Evolutionary conservation across 306 rosid species (phyloP), one percentile per base, ranked within the genome.

Genomic region (Datisca glomerata): DNA sequence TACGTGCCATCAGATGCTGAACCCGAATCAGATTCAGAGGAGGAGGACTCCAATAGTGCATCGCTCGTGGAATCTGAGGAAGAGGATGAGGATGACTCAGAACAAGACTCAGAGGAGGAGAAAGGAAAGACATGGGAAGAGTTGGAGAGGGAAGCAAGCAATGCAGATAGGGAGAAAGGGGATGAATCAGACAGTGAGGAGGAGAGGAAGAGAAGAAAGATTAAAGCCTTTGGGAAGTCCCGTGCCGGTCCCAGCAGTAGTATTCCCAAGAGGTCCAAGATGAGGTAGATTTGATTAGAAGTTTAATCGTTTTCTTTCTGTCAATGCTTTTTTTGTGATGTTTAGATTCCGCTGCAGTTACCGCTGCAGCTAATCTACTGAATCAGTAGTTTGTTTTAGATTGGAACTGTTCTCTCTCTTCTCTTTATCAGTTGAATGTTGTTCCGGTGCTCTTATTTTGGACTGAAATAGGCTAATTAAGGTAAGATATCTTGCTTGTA

Each of bases 141-240:
- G 64, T 67, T 87, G 67, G 97, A 87, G 76, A 82, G 85, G 65
- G 96, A 87, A 68, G 96, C 96, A 24, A 87, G 73, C 76, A 74
- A 82, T 60, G 96, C 94, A 16, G 96, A 87, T 45, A 79, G 64
- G 66, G 96, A 87, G 73, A 73, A 87, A 39, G 96, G 94, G 15
- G 64, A 65, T 2, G 94, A 87, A 20, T 87, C 82, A 0, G 96
- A 87, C 71, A 87, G 97, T 2, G 94, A 87, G 61, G 97, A 82
- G 56, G 97, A 87, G 19, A 62, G 94, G 52, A 74, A 72, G 66
- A 74, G 93, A 65, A 82, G 94, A 70, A 87, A 87, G 73, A 63
- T 60, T 17, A 87, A 87, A 57, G 71, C 82, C 51, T 76, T 63
- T 47, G 97, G 97, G 13, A 87, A 87, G 79, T 70, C 79, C 23